phyloP scores from a whole-genome alignment of 1,139 yeast species.

The Scheffersomyces titani region DNA sequence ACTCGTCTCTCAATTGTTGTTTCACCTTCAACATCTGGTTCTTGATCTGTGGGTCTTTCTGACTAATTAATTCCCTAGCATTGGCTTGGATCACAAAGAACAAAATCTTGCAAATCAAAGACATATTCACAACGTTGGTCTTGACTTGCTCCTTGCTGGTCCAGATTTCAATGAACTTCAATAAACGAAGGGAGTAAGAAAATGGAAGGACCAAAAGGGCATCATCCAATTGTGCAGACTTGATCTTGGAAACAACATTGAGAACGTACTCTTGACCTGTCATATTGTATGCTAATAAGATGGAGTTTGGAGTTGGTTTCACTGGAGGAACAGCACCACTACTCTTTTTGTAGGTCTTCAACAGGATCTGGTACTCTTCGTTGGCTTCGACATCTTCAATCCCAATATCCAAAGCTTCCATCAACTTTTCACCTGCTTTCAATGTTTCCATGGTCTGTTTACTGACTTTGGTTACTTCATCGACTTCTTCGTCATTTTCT shows the following conservation, averaged over 20 bases:
- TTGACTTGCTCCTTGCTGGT: slow-evolving; percentile 50
- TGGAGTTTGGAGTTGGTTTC: slow-evolving; percentile 66
- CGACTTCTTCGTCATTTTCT: slow-evolving; percentile 50
- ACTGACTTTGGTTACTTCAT: slow-evolving; percentile 65
- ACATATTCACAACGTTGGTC: slow-evolving; percentile 49
- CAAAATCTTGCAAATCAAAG: slow-evolving; percentile 71
- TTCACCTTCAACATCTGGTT: slow-evolving; percentile 61
- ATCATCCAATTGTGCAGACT: slow-evolving; percentile 86
- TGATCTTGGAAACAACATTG: slow-evolving; percentile 67
- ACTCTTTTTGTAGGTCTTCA: slow-evolving; percentile 36
- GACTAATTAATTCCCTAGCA: slow-evolving; percentile 71
- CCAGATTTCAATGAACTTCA: slow-evolving; percentile 78
- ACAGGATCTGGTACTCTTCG: slow-evolving; percentile 43
- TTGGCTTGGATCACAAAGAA: slow-evolving; percentile 73
- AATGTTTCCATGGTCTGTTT: slow-evolving; percentile 89
- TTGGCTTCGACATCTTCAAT: slow-evolving; percentile 64
- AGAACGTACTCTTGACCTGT: slow-evolving; percentile 80
- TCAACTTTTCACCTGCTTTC: slow-evolving; percentile 90
- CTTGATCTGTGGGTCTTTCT: slow-evolving; percentile 63
- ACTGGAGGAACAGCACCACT: slow-evolving; percentile 48
- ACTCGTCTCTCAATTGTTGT: slow-evolving; percentile 52
- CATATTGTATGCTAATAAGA: slow-evolving; percentile 68
- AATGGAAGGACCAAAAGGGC: slow-evolving; percentile 89
- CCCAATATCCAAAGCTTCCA: slow-evolving; percentile 91
- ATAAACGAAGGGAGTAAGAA: slow-evolving; percentile 71